Percentiles rank a stretch among this genome's conserved stretches.
Conservation (phyloP, 2,329 filamentous ascomycete species). For the Dothideomycetes sp. region DNA sequence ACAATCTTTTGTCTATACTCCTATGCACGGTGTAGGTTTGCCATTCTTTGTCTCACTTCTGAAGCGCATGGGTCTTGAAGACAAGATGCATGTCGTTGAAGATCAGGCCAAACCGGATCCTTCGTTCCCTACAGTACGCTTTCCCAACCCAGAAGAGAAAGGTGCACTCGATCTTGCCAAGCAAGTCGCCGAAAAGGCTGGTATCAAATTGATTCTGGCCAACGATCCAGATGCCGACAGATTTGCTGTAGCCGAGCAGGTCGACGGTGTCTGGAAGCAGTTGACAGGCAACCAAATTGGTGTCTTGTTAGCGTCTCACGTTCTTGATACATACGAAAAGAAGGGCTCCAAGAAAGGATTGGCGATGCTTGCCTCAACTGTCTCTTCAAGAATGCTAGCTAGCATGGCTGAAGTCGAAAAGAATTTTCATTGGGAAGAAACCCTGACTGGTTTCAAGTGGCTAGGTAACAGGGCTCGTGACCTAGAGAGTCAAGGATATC, state of each 20-base stretch:
- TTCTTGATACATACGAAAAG: slow-evolving; percentile 40
- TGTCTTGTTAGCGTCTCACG: slow-evolving; percentile 48
- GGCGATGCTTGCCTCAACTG: slow-evolving; percentile 53
- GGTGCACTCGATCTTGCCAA: slow-evolving; percentile 54
- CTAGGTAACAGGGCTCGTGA: slow-evolving; percentile 51
- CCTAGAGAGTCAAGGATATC: slow-evolving; percentile 41
- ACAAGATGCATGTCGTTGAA: slow-evolving; percentile 40
- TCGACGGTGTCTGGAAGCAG: slow-evolving; percentile 47
- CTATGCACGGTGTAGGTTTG: slow-evolving; percentile 49
- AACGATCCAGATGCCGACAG: slow-evolving; percentile 59
- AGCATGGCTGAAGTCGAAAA: slow-evolving; percentile 43
- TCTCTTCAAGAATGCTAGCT: slow-evolving; percentile 54
- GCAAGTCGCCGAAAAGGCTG: slow-evolving; percentile 41
- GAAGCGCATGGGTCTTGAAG: slow-evolving; percentile 30
- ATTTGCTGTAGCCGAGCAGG: slow-evolving; percentile 51
- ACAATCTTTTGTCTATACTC: slow-evolving; percentile 43
- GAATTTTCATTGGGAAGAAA: slow-evolving; percentile 51
- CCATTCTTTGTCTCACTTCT: slow-evolving; percentile 36
- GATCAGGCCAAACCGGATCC: slow-evolving; percentile 51
- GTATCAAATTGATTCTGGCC: slow-evolving; percentile 46
- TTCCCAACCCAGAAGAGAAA: slow-evolving; percentile 57
- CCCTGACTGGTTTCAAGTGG: slow-evolving; percentile 61
- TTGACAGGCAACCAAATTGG: slow-evolving; percentile 59
- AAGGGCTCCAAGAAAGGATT: slow-evolving; percentile 25
- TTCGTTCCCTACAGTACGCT: slow-evolving; percentile 54